Base-by-base conservation (phyloP, 495 filamentous ascomycete species). In the Hypoxylon fragiforme region DNA sequence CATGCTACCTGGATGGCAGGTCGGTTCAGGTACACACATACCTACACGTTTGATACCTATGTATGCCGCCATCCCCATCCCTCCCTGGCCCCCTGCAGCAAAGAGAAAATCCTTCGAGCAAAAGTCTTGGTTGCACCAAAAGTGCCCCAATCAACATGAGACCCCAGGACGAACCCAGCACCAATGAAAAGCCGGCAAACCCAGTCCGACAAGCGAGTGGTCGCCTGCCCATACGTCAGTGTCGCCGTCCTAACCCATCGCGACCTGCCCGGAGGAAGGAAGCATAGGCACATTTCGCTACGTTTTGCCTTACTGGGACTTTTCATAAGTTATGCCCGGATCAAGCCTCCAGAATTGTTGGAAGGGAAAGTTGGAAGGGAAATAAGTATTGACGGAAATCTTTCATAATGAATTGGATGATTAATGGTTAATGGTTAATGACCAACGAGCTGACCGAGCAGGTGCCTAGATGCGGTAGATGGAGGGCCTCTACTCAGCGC, bases 141-240 rank as follows among this genome's bases (percentile, higher is more conserved):
- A 42, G 41, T 47, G 24, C 24, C 24, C 55, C 31, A 54, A 48
- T 60, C 39, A 54, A 60, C 50, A 18, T 50, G 57, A 54, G 39
- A 50, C 45, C 50, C 31, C 37, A 7, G 38, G 42, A 28, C 9
- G 30, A 44, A 26, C n/a, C 20, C 31, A 40, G 35, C 19, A 1
- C 20, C 31, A 40, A 40, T 24, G 1, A 43, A 19, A 41, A 13
- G 3, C 4, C 4, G 4, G 24, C 24, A 28, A 28, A 4, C 24
- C 24, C 24, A 9, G 9, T 28, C 4, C 24, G 24, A 9, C 24
- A 28, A 28, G 24, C 9, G 22, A 38, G 28, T 30, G 44, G 38
- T 48, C 44, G 38, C 38, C 44, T 20, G 3, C 34, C 21, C 30
- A 14, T 11, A 48, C n/a, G n/a, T n/a, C n/a, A n/a, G n/a, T n/a